Evolutionary conservation across 257 asterid genomes (phyloP), one percentile per base, ranked within the genome.

Genomic region (Avicennia marina): DNA sequence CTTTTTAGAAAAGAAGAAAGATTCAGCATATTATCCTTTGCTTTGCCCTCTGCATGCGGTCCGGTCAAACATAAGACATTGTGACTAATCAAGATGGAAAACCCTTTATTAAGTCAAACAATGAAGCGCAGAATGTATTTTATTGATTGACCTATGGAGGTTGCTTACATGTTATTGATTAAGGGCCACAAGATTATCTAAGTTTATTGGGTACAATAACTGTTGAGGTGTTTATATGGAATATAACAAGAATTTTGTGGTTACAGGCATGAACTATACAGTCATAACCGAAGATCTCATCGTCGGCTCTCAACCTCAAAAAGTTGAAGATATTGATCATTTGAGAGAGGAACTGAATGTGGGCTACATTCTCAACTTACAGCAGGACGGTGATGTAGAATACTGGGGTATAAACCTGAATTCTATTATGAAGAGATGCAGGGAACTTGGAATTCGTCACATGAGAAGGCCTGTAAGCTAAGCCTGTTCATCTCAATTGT

Each of bases 391-490:
- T 9, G 98, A 90, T 64, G 74, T 83, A 4, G 90, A 81, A 17
- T 83, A 79, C 73, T 90, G 98, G 98, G 94, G 85, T 50, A 76
- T 90, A 16, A 83, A 90, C 48, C 81, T 90, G 45, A 73, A 69
- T 7, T 85, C 95, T 24, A 78, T 87, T 25, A 51, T 82, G 27
- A 43, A 54, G 5, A 75, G 94, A 69, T 87, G 96, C 74, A 58
- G 75, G 66, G 68, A 82, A 63, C 64, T 82, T 18, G 84, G 89
- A 38, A 85, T 90, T 52, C 79, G 45, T 43, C 96, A 87, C 83
- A 85, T 85, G 89, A 81, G 98, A 83, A 81, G 80, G 79, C 98
- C 98, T 61, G 98, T 90, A 87, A 87, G 95, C 85, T 61, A n/a
- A n/a, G n/a, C n/a, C n/a, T n/a, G n/a, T n/a, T n/a, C n/a, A n/a